Percentiles rank a stretch among this genome's conserved stretches.
Conservation (phyloP, 78 protist species). For the Chrysochromulina parva region DNA sequence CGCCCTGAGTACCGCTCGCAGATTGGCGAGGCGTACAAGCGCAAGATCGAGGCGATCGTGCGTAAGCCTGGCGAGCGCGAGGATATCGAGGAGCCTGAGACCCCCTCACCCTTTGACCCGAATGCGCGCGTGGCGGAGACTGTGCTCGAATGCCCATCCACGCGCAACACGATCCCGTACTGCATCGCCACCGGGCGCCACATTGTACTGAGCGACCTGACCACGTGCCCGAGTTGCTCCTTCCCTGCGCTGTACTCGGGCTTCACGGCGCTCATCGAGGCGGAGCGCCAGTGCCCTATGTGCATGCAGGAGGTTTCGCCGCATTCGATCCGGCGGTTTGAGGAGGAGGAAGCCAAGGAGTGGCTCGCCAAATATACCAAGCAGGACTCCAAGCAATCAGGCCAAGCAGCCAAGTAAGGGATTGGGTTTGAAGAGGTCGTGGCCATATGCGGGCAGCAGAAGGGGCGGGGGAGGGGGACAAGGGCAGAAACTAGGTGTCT, state of each 20-base stretch:
- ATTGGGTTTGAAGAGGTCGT: too few species aligned
- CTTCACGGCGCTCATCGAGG: background rate
- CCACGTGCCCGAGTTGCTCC: conserved; percentile 64
- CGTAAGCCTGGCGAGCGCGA: conserved; percentile 50
- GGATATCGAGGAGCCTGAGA: conserved; percentile 20
- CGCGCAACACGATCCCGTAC: conserved; percentile 63
- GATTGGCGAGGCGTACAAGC: conserved; percentile 51
- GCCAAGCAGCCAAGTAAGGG: too few species aligned
- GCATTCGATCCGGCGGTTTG: background rate
- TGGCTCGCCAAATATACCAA: background rate
- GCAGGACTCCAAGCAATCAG: background rate
- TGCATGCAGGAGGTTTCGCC: background rate
- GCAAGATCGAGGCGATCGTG: conserved; percentile 73
- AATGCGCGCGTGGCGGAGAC: background rate
- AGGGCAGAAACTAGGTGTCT: too few species aligned
- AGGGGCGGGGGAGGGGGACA: too few species aligned
- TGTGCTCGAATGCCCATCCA: conserved; percentile 67
- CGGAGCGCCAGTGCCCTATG: conserved; percentile 29
- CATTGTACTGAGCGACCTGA: conserved; percentile 51
- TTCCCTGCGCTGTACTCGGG: conserved; percentile 56
- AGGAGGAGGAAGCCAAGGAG: background rate
- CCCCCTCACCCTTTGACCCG: conserved; percentile 18
- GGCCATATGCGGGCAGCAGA: too few species aligned
- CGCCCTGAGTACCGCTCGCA: conserved; percentile 59
- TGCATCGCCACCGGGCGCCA: conserved; percentile 69